These are phyloP conservation scores for Candida broadrunensis DNA, from an alignment of 805 yeast species.

Conservation along the genomic window DNA sequence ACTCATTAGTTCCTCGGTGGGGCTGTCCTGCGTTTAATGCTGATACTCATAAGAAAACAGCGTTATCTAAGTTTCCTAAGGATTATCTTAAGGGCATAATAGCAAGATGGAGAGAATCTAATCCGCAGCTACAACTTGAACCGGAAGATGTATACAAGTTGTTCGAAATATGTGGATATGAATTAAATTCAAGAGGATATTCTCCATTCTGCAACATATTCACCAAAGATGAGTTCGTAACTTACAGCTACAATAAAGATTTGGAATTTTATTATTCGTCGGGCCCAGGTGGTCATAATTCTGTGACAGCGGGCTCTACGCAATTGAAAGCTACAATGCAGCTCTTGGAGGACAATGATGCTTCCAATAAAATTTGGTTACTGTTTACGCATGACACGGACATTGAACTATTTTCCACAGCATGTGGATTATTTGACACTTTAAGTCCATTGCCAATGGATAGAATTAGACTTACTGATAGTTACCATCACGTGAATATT, in stretches of 20 bases:
- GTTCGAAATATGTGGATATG: conserved; percentile 73
- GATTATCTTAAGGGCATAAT: conserved; percentile 54
- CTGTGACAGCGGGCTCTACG: conserved; percentile 60
- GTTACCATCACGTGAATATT: conserved; percentile 41
- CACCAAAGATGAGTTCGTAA: conserved; percentile 64
- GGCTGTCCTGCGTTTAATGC: conserved; percentile 38
- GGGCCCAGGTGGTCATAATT: conserved; percentile 61
- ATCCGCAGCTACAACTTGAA: conserved; percentile 53
- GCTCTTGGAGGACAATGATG: conserved; percentile 40
- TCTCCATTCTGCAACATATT: conserved; percentile 68
- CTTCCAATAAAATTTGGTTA: conserved; percentile 55
- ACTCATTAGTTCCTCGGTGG: conserved; percentile 55
- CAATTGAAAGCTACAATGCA: conserved; percentile 44
- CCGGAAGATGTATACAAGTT: conserved; percentile 49
- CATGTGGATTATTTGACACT: conserved; percentile 56
- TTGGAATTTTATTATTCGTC: conserved; percentile 56
- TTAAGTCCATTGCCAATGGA: conserved; percentile 43
- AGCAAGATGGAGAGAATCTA: conserved; percentile 49
- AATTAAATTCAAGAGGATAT: conserved; percentile 64
- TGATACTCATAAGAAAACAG: conserved; percentile 1
- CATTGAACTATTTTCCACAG: conserved; percentile 57
- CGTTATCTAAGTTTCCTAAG: conserved; percentile 9
- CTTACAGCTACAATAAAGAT: conserved; percentile 59
- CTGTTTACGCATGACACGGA: conserved; percentile 78
- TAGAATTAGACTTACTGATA: conserved; percentile 43